Evolutionary conservation across 208 protist species (phyloP).

Genomic region (Leishmania turanica): DNA sequence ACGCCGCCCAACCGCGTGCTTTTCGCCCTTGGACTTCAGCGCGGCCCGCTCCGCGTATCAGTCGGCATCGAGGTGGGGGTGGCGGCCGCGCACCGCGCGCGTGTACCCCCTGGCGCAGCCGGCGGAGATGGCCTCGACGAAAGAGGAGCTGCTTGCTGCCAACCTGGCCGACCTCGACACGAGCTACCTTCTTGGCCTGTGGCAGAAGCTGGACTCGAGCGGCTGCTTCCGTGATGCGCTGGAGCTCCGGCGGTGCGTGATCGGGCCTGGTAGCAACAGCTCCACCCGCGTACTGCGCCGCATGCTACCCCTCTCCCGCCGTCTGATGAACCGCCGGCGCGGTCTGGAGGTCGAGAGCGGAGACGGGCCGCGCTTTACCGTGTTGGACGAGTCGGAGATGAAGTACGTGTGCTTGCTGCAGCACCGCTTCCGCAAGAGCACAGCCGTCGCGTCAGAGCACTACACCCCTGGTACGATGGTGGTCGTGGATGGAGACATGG

Average conservation of each 20-base stretch:
- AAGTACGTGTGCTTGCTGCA: slow-evolving; percentile 57
- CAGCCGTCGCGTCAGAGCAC: slow-evolving; percentile 25
- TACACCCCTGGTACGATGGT: slow-evolving; percentile 50
- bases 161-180: slow-evolving; percentile 17
- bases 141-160: no score
- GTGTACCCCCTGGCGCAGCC: not conserved
- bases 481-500: slow-evolving; percentile 79
- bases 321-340: slow-evolving; percentile 11
- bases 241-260: slow-evolving; percentile 8
- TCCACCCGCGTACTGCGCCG: slow-evolving; percentile 18
- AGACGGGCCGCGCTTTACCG: slow-evolving; percentile 5
- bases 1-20: not conserved
- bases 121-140: not conserved
- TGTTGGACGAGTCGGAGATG: slow-evolving; percentile 20
- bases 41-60: not conserved
- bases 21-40: not conserved
- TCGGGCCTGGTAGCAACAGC: slow-evolving; percentile 25
- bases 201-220: slow-evolving; percentile 8
- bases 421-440: slow-evolving; percentile 53
- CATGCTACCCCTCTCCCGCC: slow-evolving; percentile 7
- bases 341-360: slow-evolving; percentile 2
- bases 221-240: slow-evolving; percentile 34
- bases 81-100: slow-evolving; percentile 10
- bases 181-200: slow-evolving; percentile 18
- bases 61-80: slow-evolving; percentile 5